Conservation (phyloP, 1,284 basidiomycete genomes). For the Papiliotrema laurentii region DNA sequence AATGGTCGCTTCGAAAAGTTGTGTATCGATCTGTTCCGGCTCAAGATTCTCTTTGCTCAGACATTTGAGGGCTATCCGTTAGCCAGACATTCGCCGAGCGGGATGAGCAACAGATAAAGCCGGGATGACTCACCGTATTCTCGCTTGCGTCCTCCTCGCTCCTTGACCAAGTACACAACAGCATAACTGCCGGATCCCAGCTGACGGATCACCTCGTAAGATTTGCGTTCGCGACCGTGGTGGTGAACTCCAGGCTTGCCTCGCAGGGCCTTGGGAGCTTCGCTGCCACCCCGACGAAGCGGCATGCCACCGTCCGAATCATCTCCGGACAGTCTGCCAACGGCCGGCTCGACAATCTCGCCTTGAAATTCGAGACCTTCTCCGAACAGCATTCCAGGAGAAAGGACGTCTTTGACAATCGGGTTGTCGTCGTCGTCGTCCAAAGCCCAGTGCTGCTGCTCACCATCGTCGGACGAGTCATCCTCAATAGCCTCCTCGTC, state of each 20-base stretch:
- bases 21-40: slow-evolving; percentile 75
- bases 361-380: slow-evolving; percentile 45
- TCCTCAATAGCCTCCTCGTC: slow-evolving; percentile 20
- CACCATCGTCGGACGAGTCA: slow-evolving; percentile 20
- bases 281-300: slow-evolving; percentile 38
- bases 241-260: slow-evolving; percentile 3
- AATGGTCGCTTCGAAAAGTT: slow-evolving; percentile 89
- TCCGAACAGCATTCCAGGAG: slow-evolving; percentile 40
- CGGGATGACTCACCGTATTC: slow-evolving; percentile 58
- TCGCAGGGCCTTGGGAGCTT: slow-evolving; percentile 22
- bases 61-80: slow-evolving; percentile 74
- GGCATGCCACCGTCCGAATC: slow-evolving; percentile 27
- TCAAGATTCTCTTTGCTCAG: slow-evolving; percentile 88
- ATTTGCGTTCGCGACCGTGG: slow-evolving; percentile 22
- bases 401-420: slow-evolving; percentile 32
- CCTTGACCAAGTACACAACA: slow-evolving; percentile 86
- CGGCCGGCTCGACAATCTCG: slow-evolving; percentile 42
- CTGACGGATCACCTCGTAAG: slow-evolving; percentile 73
- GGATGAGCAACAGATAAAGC: background rate
- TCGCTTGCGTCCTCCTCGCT: slow-evolving; percentile 74
- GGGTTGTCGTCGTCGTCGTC: slow-evolving; percentile 9
- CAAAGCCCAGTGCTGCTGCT: slow-evolving; percentile 14
- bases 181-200: slow-evolving; percentile 88
- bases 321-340: slow-evolving; percentile 22
- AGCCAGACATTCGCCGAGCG: background rate